These are phyloP conservation scores for Ophiostoma himal-ulmi DNA, from an alignment of 2,329 filamentous ascomycete genomes.

Conservation along the genomic window DNA sequence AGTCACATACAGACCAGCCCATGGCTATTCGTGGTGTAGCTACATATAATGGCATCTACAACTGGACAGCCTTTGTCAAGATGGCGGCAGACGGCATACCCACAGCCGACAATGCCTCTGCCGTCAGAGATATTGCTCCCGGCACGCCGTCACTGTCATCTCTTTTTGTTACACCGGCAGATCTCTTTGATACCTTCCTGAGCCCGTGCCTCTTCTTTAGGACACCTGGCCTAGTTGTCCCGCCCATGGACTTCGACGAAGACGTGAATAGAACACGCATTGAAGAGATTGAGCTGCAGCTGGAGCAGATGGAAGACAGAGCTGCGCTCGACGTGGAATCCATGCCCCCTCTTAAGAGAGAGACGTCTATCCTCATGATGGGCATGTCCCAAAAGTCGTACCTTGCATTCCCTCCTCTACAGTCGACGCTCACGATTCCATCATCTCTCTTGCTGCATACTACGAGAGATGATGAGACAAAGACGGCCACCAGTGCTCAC, in stretches of 20 bases:
- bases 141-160: slow-evolving; percentile 19
- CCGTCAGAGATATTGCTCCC: slow-evolving; percentile 33
- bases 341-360: not conserved
- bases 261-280: slow-evolving; percentile 11
- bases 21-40: slow-evolving; percentile 50
- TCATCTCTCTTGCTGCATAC: slow-evolving; percentile 46
- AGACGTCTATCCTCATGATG: slow-evolving; percentile 19
- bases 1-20: slow-evolving; percentile 40
- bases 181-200: slow-evolving; percentile 56
- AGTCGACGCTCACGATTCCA: slow-evolving; percentile 46
- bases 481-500: not conserved
- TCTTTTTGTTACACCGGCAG: slow-evolving; percentile 45
- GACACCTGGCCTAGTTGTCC: slow-evolving; percentile 43
- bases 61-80: slow-evolving; percentile 53
- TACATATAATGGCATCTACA: slow-evolving; percentile 56
- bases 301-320: not conserved
- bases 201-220: slow-evolving; percentile 56
- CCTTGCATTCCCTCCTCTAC: slow-evolving; percentile 44
- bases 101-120: slow-evolving; percentile 32
- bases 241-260: slow-evolving; percentile 32
- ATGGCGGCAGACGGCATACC: slow-evolving; percentile 21
- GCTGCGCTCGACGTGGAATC: not conserved
- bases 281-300: slow-evolving; percentile 4
- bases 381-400: slow-evolving; percentile 38
- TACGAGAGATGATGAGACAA: slow-evolving; percentile 27